Conservation (phyloP, 768 basidiomycete species). For the Pleurotus ostreatus region DNA sequence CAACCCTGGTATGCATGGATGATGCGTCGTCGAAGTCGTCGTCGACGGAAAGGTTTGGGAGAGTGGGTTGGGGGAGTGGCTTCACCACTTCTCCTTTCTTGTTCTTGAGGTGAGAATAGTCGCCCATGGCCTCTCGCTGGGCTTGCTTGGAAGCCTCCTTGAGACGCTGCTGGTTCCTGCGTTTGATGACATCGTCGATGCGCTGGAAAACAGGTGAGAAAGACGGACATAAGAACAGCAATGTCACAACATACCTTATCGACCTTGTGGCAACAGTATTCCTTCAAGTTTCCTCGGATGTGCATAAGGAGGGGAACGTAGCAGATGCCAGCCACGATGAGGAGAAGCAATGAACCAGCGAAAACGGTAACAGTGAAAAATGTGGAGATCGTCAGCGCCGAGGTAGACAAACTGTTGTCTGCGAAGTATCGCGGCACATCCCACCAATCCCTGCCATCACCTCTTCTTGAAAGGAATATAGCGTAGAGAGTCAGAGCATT, state of each 20-base stretch:
- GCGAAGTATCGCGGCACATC: constrained; percentile 76
- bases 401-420: constrained; percentile 71
- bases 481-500: constrained; percentile 97
- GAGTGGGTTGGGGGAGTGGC: constrained; percentile 88
- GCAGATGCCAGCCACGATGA: constrained; percentile 79
- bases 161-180: constrained; percentile 82
- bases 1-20: constrained; percentile 49
- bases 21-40: constrained; percentile 65
- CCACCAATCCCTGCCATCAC: constrained; percentile 51
- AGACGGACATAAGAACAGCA: not conserved
- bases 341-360: constrained; percentile 73
- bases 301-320: constrained; percentile 95
- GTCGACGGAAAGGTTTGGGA: constrained; percentile 87
- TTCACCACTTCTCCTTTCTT: constrained; percentile 85
- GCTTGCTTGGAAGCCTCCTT: constrained; percentile 78
- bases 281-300: constrained; percentile 97
- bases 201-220: constrained; percentile 45
- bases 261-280: constrained; percentile 98
- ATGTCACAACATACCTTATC: constrained; percentile 66
- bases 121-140: constrained; percentile 88
- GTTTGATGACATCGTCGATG: constrained; percentile 90
- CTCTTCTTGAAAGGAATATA: constrained; percentile 62
- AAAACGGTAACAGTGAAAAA: constrained; percentile 90
- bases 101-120: constrained; percentile 88
- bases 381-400: constrained; percentile 82